Evolutionary conservation across 306 rosid species (phyloP).

Genomic region (Morella rubra): DNA sequence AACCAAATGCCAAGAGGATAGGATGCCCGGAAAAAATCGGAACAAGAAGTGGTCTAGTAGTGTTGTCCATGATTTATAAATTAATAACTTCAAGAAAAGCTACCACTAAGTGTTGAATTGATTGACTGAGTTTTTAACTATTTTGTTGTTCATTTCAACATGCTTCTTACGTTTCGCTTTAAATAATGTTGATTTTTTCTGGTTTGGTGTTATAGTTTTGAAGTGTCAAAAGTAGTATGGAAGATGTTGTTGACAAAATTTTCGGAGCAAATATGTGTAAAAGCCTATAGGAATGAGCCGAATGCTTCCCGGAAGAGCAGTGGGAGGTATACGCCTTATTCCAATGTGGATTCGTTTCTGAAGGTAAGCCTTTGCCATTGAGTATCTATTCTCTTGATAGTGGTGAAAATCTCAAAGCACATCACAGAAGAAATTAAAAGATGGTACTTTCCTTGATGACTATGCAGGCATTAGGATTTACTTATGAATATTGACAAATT

Average conservation of each 20-base stretch:
- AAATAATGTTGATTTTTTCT: slow-evolving; percentile 1
- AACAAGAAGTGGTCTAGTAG: neutral
- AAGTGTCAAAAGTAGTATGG: slow-evolving; percentile 50
- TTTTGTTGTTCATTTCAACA: neutral
- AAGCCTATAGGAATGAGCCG: slow-evolving; percentile 36
- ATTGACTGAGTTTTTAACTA: neutral
- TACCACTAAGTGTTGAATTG: neutral
- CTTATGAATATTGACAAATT: neutral
- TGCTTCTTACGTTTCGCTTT: slow-evolving; percentile 17
- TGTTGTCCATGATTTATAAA: neutral
- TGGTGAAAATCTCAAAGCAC: neutral
- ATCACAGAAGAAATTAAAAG: neutral
- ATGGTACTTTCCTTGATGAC: neutral
- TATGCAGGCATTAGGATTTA: neutral
- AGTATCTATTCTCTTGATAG: too few species aligned
- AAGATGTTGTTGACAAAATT: slow-evolving; percentile 41
- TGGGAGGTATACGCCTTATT: slow-evolving; percentile 57
- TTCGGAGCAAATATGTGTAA: slow-evolving; percentile 37
- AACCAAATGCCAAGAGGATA: neutral
- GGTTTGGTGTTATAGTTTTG: slow-evolving; percentile 38
- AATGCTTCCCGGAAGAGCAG: slow-evolving; percentile 42
- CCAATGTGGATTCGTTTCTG: slow-evolving; percentile 60
- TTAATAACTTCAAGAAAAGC: neutral
- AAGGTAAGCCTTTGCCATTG: slow-evolving; percentile 33
- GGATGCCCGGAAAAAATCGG: neutral